These are phyloP conservation scores for Russula compacta DNA, from an alignment of 768 basidiomycete genomes.

Conservation along the genomic window DNA sequence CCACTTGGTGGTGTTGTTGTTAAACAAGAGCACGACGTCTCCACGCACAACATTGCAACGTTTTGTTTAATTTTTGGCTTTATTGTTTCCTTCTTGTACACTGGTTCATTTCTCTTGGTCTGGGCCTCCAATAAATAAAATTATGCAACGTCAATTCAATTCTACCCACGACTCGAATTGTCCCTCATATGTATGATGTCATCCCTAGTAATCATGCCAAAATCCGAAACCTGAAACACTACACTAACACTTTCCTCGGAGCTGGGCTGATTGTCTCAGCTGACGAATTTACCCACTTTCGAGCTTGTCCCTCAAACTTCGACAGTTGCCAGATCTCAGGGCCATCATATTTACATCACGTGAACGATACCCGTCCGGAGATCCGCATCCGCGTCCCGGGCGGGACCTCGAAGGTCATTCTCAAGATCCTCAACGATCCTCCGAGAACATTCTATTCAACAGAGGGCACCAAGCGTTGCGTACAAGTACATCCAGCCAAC, in stretches of 20 bases:
- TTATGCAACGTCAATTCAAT: background rate
- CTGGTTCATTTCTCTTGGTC: background rate
- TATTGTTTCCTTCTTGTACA: conserved; percentile 4
- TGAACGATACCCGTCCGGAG: too few species aligned
- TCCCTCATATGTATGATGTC: background rate
- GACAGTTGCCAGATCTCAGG: too few species aligned
- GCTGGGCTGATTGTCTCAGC: background rate
- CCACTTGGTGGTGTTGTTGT: background rate
- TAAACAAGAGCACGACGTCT: conserved; percentile 2
- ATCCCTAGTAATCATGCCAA: too few species aligned
- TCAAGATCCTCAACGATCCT: too few species aligned
- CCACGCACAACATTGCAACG: background rate
- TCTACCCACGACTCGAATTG: background rate
- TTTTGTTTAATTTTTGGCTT: conserved; percentile 1
- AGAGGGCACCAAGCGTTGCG: too few species aligned
- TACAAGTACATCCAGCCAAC: background rate
- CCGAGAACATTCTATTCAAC: too few species aligned
- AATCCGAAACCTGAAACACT: background rate
- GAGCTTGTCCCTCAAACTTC: too few species aligned
- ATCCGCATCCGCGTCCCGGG: too few species aligned
- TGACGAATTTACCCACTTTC: too few species aligned
- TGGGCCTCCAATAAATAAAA: background rate
- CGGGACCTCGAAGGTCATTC: too few species aligned
- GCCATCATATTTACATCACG: background rate
- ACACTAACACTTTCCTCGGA: background rate